A percentile compares a stretch with the other conserved stretches of the same genome.
phyloP scores from a whole-genome alignment of 257 asterid genomes.

The Penstemon eatonii region DNA sequence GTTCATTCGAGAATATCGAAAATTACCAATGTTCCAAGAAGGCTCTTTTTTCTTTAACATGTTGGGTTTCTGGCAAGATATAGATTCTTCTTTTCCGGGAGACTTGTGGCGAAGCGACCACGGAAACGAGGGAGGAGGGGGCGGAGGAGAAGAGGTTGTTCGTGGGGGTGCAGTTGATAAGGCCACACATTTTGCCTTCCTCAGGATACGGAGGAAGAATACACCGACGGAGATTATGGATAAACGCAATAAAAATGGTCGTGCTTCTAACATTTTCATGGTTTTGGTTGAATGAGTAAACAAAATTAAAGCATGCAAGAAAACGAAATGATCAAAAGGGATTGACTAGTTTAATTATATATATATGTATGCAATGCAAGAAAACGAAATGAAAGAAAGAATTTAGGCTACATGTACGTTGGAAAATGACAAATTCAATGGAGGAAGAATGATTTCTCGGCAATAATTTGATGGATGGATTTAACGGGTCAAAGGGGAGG shows the following conservation, averaged over 20 bases:
- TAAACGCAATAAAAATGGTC: conserved; percentile 29
- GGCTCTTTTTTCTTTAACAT: not conserved
- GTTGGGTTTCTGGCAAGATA: not conserved
- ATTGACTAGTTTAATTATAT: not conserved
- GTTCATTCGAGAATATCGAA: too few relatives aligned
- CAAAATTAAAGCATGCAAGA: conserved; percentile 3
- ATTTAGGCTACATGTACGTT: not conserved
- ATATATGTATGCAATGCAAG: not conserved
- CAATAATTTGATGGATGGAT: not conserved
- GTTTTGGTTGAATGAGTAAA: not conserved
- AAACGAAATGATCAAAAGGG: not conserved
- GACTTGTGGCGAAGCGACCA: conserved; percentile 12
- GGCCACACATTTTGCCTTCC: conserved; percentile 32
- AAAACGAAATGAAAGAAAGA: not conserved
- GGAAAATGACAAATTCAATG: not conserved
- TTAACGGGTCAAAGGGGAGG: conserved; percentile 30
- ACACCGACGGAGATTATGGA: conserved; percentile 30
- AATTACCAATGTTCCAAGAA: not conserved
- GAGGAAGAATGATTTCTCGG: conserved; percentile 9
- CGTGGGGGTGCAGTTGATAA: conserved; percentile 25
- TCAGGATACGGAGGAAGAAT: conserved; percentile 29
- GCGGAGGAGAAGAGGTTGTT: conserved; percentile 20
- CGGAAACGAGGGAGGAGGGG: not conserved
- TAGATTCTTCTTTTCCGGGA: not conserved
- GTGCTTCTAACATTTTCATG: conserved; percentile 32